Evolutionary conservation across 495 filamentous ascomycete species (phyloP).

Genomic region (Parathielavia appendiculata): DNA sequence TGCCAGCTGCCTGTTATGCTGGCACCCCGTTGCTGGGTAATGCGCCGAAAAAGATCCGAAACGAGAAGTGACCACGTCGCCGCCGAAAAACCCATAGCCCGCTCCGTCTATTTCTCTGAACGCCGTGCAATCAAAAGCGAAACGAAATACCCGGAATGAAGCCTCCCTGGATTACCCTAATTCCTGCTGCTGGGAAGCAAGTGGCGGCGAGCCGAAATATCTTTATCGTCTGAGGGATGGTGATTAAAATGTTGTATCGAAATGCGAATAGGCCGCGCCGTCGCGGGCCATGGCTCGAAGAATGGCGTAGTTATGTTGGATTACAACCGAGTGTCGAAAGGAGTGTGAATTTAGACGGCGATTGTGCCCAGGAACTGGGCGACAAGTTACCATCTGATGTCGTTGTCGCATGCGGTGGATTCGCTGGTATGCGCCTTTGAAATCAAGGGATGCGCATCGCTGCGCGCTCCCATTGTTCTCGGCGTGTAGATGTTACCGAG

Average conservation of each 20-base stretch:
- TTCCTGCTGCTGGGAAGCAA: slow-evolving; percentile 38
- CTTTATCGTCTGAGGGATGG: slow-evolving; percentile 35
- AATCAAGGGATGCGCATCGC: slow-evolving; percentile 21
- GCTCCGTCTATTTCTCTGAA: slow-evolving; percentile 35
- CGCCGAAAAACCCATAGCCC: slow-evolving; percentile 25
- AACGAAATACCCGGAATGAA: slow-evolving; percentile 25
- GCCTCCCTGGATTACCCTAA: slow-evolving; percentile 13
- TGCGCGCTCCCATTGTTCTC: not conserved
- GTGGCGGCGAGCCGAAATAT: slow-evolving; percentile 37
- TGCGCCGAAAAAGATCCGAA: slow-evolving; percentile 16
- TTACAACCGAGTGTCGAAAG: slow-evolving; percentile 29
- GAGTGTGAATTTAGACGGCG: slow-evolving; percentile 1
- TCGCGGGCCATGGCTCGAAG: slow-evolving; percentile 4
- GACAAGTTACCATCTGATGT: not conserved
- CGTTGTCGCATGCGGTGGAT: slow-evolving; percentile 6
- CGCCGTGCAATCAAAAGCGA: slow-evolving; percentile 31
- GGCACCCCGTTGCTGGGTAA: slow-evolving; percentile 20
- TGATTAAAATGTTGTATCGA: slow-evolving; percentile 42
- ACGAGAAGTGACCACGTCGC: slow-evolving; percentile 9
- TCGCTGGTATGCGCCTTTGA: slow-evolving; percentile 13
- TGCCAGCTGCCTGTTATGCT: slow-evolving; percentile 18
- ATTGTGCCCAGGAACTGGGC: not conserved
- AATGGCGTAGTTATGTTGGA: slow-evolving; percentile 23
- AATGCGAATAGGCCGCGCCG: slow-evolving; percentile 25
- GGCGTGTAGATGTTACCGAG: slow-evolving; percentile 35